phyloP scores from a whole-genome alignment of 306 rosid genomes.

The Cucurbita moschata region DNA sequence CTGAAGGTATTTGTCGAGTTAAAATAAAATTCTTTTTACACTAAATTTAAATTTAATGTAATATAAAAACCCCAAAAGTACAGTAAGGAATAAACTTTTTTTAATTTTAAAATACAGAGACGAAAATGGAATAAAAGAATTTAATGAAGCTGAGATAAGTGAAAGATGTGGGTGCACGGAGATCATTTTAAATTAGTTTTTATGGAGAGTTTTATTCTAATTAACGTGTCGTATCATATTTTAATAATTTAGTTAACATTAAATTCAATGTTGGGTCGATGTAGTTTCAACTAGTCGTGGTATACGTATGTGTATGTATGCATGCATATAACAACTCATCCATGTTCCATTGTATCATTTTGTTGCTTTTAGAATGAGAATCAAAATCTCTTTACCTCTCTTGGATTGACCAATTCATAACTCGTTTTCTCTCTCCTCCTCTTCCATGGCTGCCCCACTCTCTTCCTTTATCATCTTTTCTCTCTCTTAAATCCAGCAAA shows the following conservation, averaged over 20 bases:
- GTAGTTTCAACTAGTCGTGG: no score
- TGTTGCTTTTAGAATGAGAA: not conserved
- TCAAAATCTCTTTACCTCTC: not conserved
- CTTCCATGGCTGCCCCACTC: not conserved
- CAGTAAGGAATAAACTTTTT: not conserved
- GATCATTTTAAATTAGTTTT: not conserved
- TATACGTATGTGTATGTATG: not conserved
- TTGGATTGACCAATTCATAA: not conserved
- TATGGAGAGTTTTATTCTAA: no score
- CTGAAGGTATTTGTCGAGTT: not conserved
- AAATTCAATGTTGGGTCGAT: no score
- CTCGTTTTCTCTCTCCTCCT: not conserved
- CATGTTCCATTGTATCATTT: not conserved
- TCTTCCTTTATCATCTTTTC: not conserved
- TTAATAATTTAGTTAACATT: no score
- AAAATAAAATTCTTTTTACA: not conserved
- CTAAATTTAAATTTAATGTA: not conserved
- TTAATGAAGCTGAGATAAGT: not conserved
- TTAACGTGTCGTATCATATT: no score
- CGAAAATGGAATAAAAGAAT: not conserved
- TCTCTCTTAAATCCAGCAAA: not conserved
- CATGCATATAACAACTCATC: not conserved
- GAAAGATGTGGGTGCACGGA: not conserved
- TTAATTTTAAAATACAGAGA: not conserved
- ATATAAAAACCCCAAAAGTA: not conserved